Conservation (phyloP, 2,329 filamentous ascomycete species). For the Amauroascus verrucosus region DNA sequence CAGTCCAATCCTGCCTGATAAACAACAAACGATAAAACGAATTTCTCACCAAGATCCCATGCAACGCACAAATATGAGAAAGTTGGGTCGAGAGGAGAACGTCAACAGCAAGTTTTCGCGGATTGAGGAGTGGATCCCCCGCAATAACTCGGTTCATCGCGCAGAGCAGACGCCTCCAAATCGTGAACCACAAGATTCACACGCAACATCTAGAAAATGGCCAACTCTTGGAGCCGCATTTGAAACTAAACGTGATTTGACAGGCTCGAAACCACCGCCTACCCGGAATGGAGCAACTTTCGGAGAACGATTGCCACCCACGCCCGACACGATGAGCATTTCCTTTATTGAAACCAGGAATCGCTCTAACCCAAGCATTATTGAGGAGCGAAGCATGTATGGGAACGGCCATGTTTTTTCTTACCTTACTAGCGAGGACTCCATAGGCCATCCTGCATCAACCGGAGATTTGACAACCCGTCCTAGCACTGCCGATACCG, state of each 20-base stretch:
- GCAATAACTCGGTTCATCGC: conserved; percentile 17
- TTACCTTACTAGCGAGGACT: conserved; percentile 18
- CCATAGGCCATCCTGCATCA: conserved; percentile 26
- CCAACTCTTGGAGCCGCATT: conserved; percentile 22
- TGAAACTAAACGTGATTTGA: conserved; percentile 18
- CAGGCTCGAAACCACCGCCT: neutral
- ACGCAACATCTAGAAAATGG: neutral
- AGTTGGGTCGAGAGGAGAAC: neutral
- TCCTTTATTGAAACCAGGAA: conserved; percentile 25
- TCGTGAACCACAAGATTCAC: neutral
- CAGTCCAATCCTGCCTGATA: conserved; percentile 15
- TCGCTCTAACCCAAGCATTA: conserved; percentile 29
- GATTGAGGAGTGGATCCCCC: conserved; percentile 28
- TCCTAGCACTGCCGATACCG: conserved; percentile 26
- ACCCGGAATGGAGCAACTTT: conserved; percentile 18
- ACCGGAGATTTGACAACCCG: conserved; percentile 26
- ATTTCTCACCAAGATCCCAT: neutral
- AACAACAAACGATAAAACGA: conserved; percentile 9
- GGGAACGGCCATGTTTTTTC: conserved; percentile 15
- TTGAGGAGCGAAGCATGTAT: conserved; percentile 22
- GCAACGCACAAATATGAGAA: neutral
- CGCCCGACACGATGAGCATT: conserved; percentile 37
- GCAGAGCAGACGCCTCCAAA: conserved; percentile 16
- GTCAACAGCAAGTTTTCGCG: conserved; percentile 15
- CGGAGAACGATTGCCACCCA: conserved; percentile 30